These are phyloP conservation scores for Pseudofabraea citricarpa DNA, from an alignment of 2,329 filamentous ascomycete species.

Conservation along the genomic window DNA sequence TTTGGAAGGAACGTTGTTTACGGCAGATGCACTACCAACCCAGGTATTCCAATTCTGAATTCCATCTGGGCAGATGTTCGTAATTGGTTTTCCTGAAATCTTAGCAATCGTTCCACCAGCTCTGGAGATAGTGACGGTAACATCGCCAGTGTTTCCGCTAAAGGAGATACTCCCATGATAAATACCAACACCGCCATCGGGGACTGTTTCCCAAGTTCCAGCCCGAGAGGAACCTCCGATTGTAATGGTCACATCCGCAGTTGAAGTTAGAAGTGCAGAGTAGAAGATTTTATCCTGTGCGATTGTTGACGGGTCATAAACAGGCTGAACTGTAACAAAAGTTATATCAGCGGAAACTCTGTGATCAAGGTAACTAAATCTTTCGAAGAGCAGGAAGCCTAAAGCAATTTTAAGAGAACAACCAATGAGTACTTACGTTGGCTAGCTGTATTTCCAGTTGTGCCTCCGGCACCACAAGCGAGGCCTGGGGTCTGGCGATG, in stretches of 20 bases:
- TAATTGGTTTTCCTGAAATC: slow-evolving; percentile 23
- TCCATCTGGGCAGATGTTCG: slow-evolving; percentile 17
- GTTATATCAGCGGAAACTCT: too few species aligned
- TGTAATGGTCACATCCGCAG: slow-evolving; percentile 25
- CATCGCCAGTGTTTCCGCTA: slow-evolving; percentile 18
- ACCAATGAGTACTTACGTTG: too few species aligned
- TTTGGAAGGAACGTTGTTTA: too few species aligned
- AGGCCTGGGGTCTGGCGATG: too few species aligned
- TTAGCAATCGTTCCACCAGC: slow-evolving; percentile 15
- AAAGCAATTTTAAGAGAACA: too few species aligned
- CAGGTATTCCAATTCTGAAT: slow-evolving; percentile 33
- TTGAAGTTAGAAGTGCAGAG: slow-evolving; percentile 30
- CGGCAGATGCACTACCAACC: slow-evolving; percentile 27
- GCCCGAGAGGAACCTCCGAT: slow-evolving; percentile 23
- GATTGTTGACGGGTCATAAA: slow-evolving; percentile 8
- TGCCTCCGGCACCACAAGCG: too few species aligned
- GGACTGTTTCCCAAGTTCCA: slow-evolving; percentile 23
- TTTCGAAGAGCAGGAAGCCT: too few species aligned
- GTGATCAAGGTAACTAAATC: too few species aligned
- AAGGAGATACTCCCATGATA: slow-evolving; percentile 29
- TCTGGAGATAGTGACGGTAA: slow-evolving; percentile 24
- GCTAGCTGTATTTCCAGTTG: too few species aligned
- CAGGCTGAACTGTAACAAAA: too few species aligned
- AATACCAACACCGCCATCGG: slow-evolving; percentile 26
- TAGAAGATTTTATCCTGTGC: slow-evolving; percentile 24